Percentiles rank a stretch among this genome's conserved stretches.
phyloP scores from a whole-genome alignment of 2,329 filamentous ascomycete genomes.

The Lizonia empirigonia region DNA sequence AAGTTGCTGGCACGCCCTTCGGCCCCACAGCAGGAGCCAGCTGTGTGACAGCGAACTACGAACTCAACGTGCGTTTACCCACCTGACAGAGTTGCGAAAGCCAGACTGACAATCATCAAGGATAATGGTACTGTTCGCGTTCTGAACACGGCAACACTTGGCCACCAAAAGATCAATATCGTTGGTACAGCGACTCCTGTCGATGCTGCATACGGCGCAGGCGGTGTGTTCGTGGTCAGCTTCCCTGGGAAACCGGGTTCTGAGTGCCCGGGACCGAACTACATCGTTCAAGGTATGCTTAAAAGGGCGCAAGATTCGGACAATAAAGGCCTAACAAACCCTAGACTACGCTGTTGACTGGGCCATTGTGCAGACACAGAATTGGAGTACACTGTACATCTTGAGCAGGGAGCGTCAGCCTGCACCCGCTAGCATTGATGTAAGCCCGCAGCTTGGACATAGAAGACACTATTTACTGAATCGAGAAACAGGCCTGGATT shows the following conservation, averaged over 20 bases:
- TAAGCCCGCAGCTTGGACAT: too few species aligned
- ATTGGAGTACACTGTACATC: constrained; percentile 38
- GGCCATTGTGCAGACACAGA: constrained; percentile 38
- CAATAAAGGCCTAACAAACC: too few species aligned
- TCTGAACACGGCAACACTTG: constrained; percentile 29
- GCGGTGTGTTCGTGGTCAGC: constrained; percentile 31
- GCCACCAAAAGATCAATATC: constrained; percentile 21
- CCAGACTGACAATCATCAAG: constrained; percentile 2
- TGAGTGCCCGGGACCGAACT: constrained; percentile 35
- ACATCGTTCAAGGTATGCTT: constrained; percentile 40
- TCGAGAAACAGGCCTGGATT: constrained; percentile 20
- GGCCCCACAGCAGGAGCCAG: constrained; percentile 33
- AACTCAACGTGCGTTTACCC: constrained; percentile 25
- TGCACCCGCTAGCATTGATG: constrained; percentile 25
- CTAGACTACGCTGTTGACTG: constrained; percentile 33
- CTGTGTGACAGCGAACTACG: constrained; percentile 34
- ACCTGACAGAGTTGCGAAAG: too few species aligned
- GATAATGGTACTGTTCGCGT: constrained; percentile 34
- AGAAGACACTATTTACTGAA: too few species aligned
- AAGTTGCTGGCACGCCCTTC: constrained; percentile 40
- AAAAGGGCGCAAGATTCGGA: too few species aligned
- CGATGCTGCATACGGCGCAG: constrained; percentile 26
- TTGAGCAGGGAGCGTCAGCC: constrained; percentile 34
- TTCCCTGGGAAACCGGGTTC: constrained; percentile 27
- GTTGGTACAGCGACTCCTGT: constrained; percentile 33